Conservation (phyloP, 352 stramenopile genomes). For the Pythium chondricola region DNA sequence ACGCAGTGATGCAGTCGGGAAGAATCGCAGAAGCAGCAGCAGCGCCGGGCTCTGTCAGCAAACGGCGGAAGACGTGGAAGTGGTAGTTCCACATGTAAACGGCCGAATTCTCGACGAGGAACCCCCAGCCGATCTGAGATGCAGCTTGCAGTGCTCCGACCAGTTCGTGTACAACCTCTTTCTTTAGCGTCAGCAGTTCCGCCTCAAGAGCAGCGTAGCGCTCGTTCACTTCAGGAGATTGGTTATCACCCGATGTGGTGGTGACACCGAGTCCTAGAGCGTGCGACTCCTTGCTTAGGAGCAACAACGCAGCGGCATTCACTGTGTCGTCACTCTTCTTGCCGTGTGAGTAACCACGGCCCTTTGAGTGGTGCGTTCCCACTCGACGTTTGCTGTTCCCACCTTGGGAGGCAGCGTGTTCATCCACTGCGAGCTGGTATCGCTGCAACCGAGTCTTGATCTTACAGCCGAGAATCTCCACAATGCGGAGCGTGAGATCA, state of each 20-base stretch:
- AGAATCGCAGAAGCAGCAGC: slow-evolving; percentile 28
- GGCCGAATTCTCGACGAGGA: slow-evolving; percentile 76
- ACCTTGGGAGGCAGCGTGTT: not conserved
- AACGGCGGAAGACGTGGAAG: slow-evolving; percentile 72
- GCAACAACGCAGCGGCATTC: slow-evolving; percentile 2
- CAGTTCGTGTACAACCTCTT: slow-evolving; percentile 38
- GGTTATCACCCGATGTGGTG: not conserved
- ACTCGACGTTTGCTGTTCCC: slow-evolving; percentile 11
- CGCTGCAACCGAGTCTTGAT: slow-evolving; percentile 22
- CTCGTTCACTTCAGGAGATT: not conserved
- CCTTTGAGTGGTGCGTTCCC: not conserved
- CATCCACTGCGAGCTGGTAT: not conserved
- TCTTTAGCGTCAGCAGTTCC: slow-evolving; percentile 32
- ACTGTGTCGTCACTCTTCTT: not conserved
- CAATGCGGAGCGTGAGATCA: slow-evolving; percentile 38
- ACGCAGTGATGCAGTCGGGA: slow-evolving; percentile 47
- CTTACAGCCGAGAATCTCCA: slow-evolving; percentile 37
- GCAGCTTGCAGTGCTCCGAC: slow-evolving; percentile 23
- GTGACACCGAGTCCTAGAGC: not conserved
- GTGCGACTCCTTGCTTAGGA: slow-evolving; percentile 8
- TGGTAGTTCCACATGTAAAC: slow-evolving; percentile 91
- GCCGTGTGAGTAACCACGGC: not conserved
- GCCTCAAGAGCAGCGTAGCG: slow-evolving; percentile 8
- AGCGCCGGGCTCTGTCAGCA: slow-evolving; percentile 7
- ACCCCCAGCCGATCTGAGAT: slow-evolving; percentile 42